Conservation (phyloP, 805 yeast genomes). For the Suhomyces tanzawaensis region DNA sequence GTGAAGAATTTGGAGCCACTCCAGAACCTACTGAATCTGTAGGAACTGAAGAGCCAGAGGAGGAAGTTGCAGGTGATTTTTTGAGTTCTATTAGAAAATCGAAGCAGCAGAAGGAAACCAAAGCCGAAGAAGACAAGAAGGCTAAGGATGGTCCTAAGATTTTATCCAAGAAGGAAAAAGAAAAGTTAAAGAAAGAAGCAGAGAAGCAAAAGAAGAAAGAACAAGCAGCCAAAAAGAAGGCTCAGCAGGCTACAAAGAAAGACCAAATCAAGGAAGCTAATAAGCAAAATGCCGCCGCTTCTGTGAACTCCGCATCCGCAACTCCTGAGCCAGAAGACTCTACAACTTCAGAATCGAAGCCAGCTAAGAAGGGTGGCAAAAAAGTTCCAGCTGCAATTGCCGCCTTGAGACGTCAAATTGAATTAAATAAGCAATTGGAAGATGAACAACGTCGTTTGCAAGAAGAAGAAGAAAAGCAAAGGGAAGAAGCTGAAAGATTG, state of each 20-base stretch:
- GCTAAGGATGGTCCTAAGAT: slow-evolving; percentile 62
- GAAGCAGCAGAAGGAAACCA: slow-evolving; percentile 72
- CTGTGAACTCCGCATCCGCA: slow-evolving; percentile 21
- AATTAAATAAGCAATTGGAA: slow-evolving; percentile 81
- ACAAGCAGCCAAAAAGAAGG: slow-evolving; percentile 81
- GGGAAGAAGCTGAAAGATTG: slow-evolving; percentile 49
- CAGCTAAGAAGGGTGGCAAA: slow-evolving; percentile 57
- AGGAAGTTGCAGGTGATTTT: slow-evolving; percentile 48
- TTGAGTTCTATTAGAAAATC: slow-evolving; percentile 80
- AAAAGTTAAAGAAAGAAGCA: slow-evolving; percentile 90
- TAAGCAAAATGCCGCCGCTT: slow-evolving; percentile 42
- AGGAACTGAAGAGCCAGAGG: slow-evolving; percentile 38
- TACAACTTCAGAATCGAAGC: slow-evolving; percentile 29
- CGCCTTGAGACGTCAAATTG: slow-evolving; percentile 85
- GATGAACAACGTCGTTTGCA: slow-evolving; percentile 73
- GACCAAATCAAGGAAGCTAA: slow-evolving; percentile 52
- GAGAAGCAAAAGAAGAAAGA: slow-evolving; percentile 91
- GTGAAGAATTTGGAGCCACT: slow-evolving; percentile 31
- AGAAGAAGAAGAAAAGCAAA: slow-evolving; percentile 59
- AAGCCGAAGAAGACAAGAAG: slow-evolving; percentile 58
- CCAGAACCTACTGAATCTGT: slow-evolving; percentile 24
- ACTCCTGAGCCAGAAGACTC: slow-evolving; percentile 39
- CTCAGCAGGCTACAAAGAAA: slow-evolving; percentile 58
- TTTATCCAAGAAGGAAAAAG: slow-evolving; percentile 90
- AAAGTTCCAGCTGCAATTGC: slow-evolving; percentile 90